phyloP scores from a whole-genome alignment of 345 rosid genomes.

The Turnera subulata region DNA sequence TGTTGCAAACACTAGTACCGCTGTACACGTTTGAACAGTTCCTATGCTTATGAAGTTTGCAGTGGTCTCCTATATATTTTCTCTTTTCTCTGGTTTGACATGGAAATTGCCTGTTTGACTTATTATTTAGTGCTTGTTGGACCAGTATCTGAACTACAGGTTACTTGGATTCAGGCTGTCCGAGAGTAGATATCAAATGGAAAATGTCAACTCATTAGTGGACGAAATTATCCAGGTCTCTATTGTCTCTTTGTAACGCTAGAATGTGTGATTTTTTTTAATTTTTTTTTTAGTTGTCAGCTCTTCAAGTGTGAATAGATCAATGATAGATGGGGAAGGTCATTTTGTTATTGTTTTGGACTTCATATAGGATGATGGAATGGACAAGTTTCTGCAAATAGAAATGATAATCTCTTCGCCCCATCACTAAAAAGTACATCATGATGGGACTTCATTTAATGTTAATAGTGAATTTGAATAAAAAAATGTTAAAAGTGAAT shows the following conservation, averaged over 20 bases:
- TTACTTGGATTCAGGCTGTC: conserved; percentile 74
- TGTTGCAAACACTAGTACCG: background rate
- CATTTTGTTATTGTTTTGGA: too few species aligned
- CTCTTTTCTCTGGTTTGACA: conserved; percentile 1
- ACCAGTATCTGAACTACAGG: conserved; percentile 77
- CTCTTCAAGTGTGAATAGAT: too few species aligned
- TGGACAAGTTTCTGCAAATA: too few species aligned
- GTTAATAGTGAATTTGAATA: too few species aligned
- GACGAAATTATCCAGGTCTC: conserved; percentile 63
- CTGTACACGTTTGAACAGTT: conserved; percentile 1
- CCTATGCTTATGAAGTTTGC: background rate
- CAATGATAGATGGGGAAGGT: too few species aligned
- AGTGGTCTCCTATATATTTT: conserved; percentile 6
- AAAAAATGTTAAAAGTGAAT: too few species aligned
- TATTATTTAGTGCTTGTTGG: conserved; percentile 5
- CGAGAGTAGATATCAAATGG: conserved; percentile 43
- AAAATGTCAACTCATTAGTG: conserved; percentile 36
- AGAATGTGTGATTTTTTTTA: conserved; percentile 7
- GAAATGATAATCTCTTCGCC: too few species aligned
- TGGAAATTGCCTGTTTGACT: background rate
- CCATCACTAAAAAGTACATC: too few species aligned
- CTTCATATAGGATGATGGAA: too few species aligned
- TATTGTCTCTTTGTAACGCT: conserved; percentile 9
- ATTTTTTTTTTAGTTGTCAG: too few species aligned
- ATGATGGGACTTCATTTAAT: too few species aligned